Evolutionary conservation across 179 eudicot species (phyloP).

Genomic region (Silene noctiflora): DNA sequence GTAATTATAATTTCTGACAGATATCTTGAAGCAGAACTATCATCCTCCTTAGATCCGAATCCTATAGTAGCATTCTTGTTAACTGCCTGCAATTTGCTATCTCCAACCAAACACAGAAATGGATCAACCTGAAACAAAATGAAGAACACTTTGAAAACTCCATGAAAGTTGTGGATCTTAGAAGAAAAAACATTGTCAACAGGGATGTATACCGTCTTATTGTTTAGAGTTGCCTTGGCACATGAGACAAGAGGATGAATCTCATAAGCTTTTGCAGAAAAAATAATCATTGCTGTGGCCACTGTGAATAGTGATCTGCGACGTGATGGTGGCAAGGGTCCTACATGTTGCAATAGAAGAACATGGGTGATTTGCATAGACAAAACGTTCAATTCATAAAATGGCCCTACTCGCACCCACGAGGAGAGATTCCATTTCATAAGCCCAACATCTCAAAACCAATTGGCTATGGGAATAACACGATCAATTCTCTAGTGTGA

Average conservation of each 20-base stretch:
- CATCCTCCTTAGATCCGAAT: constrained; percentile 68
- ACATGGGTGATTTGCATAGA: background rate
- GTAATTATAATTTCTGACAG: constrained; percentile 47
- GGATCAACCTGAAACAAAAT: constrained; percentile 61
- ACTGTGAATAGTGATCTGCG: constrained; percentile 84
- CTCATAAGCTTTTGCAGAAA: constrained; percentile 74
- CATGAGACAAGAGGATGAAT: constrained; percentile 54
- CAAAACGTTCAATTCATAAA: background rate
- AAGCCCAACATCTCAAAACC: background rate
- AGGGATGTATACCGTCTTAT: constrained; percentile 45
- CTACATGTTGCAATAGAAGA: constrained; percentile 39
- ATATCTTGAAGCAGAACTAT: constrained; percentile 45
- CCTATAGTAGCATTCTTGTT: constrained; percentile 33
- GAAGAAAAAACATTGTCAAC: background rate
- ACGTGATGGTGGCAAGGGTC: constrained; percentile 78
- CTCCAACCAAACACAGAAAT: constrained; percentile 60
- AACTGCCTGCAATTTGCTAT: constrained; percentile 58
- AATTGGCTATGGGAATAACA: background rate
- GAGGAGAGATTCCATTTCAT: background rate
- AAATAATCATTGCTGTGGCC: constrained; percentile 81
- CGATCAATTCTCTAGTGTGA: background rate
- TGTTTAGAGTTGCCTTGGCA: constrained; percentile 59
- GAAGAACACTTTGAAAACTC: background rate
- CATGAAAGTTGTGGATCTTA: background rate
- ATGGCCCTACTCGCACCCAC: background rate